Base-by-base conservation (phyloP, 228 moss, liverwort and hornwort genomes). In the Sphagnum magellanicum region DNA sequence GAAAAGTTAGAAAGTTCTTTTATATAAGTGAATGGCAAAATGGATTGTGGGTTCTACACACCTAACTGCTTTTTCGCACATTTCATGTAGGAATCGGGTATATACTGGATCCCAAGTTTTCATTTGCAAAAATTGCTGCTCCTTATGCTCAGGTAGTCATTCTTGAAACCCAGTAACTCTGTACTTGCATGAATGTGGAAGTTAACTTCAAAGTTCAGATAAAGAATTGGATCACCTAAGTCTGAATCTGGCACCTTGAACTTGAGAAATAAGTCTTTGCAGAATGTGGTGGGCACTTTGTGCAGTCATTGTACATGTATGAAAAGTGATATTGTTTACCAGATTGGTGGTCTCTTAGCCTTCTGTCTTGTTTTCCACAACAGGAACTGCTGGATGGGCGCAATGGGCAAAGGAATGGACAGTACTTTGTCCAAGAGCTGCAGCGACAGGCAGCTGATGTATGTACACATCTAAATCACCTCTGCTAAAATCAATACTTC, bases 371-470 rank as follows among this genome's bases (percentile, higher is more conserved):
- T 10, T 50, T 64, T 49, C 14, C 10, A 9, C 6, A 55, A 63
- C 86, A 98, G 98, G 98, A 98, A 70, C 71, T 98, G 75, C 84
- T 98, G 65, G 90, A 98, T 75, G 32, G 82, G 15, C 88, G 98
- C 55, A 77, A 74, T 48, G 85, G 71, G 52, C 82, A 73, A 73
- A 78, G 10, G 16, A 89, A 71, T 69, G 89, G 93, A 49, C 84
- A 74, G 63, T 92, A 81, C 74, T 78, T 98, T 50, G 98, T 98
- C 61, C 79, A 79, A 71, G 91, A 93, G 78, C 70, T 98, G 61
- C 98, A 94, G 76, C 90, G 94, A 10, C 98, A 98, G 74, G 98
- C 98, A 82, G 50, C 71, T 66, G 98, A 92, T 83, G 98, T 98
- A 86, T n/a, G 9, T 63, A 7, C 16, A 63, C 47, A 8, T 16